These are phyloP conservation scores for Pilobolus umbonatus DNA, from an alignment of 192 early-diverging fungal genomes.

Conservation along the genomic window DNA sequence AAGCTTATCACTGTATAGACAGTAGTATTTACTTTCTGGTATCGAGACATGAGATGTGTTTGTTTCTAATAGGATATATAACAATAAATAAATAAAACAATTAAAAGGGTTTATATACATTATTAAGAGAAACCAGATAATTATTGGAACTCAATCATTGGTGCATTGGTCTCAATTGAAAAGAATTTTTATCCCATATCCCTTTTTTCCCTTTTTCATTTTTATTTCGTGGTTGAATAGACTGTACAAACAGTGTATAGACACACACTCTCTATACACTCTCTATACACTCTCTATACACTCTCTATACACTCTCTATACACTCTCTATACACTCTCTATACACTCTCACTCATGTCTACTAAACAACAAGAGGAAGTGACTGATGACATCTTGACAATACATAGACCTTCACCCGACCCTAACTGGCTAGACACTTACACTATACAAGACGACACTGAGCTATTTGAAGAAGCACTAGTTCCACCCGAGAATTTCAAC, in stretches of 20 bases:
- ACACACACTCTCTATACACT: not conserved
- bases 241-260: too few relatives aligned
- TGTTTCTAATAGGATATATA: not conserved
- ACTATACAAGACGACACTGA: conserved; percentile 34
- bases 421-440: conserved; percentile 28
- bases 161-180: too few relatives aligned
- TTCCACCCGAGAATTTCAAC: conserved; percentile 92
- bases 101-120: not conserved
- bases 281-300: not conserved
- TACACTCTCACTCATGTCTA: not conserved
- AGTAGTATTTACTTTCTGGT: conserved; percentile 14
- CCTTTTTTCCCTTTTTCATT: too few relatives aligned
- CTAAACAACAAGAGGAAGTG: not conserved
- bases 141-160: too few relatives aligned
- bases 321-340: too few relatives aligned
- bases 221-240: too few relatives aligned
- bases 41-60: not conserved
- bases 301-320: too few relatives aligned
- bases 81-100: not conserved
- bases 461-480: conserved; percentile 57
- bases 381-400: too few relatives aligned
- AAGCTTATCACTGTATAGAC: too few relatives aligned
- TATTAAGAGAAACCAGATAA: too few relatives aligned
- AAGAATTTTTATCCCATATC: too few relatives aligned
- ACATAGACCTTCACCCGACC: not conserved